Evolutionary conservation across 108 stramenopile genomes (phyloP), one percentile per base, ranked within the genome.

Genomic region (Cylindrotheca fusiformis): DNA sequence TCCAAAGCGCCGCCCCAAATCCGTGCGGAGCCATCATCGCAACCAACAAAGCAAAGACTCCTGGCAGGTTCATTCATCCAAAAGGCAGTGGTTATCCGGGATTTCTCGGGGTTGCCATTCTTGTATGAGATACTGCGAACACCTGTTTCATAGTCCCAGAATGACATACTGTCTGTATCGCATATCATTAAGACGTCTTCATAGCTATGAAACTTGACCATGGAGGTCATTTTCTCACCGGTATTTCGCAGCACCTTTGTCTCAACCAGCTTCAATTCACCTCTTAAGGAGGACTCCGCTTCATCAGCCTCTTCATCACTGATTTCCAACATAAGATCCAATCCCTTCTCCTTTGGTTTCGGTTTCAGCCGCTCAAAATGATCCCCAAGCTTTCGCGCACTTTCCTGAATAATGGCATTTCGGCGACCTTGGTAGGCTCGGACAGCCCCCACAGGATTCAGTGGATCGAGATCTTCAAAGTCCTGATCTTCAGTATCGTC

Each of bases 31-130:
- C 98, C 98, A 69, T 96, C 97, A 62, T 95, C 95, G 47, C 85
- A 75, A 8, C 97, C 97, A 22, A 88, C 83, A 28, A 97, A 60
- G 44, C 98, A 79, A 0, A 97, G 65, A 67, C 84, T 87, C 44
- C 79, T 73, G 4, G 82, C 72, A 27, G 67, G 55, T 55, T 93
- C 96, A 55, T 99, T 97, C 18, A 99, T 87, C 98, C 98, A 99
- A 27, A 49, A 64, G 6, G 92, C 74, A 0, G 94, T 68, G 41
- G 97, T 95, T 76, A 96, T 94, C 21, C 93, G 65, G 24, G 90
- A 80, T 8, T 68, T 76, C 48, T 82, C 77, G 0, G 71, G 67
- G 33, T 84, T 91, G 1, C 76, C 78, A 53, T 93, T 94, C 25
- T 69, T 67, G 69, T 85, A 88, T 8, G 60, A 68, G 6, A 72